Evolutionary conservation across 2,329 filamentous ascomycete genomes (phyloP).

Genomic region (Fusarium floridanum): DNA sequence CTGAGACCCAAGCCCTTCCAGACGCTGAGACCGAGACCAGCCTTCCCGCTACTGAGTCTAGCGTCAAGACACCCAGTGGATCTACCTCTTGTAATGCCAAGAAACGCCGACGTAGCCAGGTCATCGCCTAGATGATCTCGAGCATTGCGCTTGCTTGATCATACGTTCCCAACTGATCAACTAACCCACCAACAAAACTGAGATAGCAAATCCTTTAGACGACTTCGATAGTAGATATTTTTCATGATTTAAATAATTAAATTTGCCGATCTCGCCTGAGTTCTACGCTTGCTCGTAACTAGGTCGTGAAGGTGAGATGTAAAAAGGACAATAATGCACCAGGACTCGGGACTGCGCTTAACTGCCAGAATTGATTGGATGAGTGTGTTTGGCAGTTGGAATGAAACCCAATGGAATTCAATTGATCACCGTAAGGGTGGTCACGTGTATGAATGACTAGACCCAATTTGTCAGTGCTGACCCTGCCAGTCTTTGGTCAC

Average conservation of each 20-base stretch:
- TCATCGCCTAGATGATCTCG: not conserved
- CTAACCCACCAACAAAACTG: not conserved
- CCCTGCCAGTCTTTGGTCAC: no score
- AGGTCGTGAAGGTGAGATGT: no score
- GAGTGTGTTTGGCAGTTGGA: no score
- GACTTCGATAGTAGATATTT: not conserved
- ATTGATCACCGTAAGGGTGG: no score
- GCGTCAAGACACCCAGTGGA: not conserved
- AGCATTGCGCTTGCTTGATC: not conserved
- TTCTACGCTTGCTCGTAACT: no score
- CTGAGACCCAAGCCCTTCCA: not conserved
- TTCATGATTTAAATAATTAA: not conserved
- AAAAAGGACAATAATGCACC: no score
- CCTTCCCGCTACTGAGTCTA: not conserved
- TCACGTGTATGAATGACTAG: no score
- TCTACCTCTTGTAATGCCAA: not conserved
- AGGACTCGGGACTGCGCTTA: no score
- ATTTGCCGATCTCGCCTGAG: not conserved
- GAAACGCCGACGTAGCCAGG: not conserved
- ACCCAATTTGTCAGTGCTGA: no score
- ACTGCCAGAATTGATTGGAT: no score
- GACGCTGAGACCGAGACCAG: not conserved
- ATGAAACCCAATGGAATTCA: no score
- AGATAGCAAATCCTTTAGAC: not conserved
- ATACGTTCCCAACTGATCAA: not conserved